A percentile compares a stretch with the other conserved stretches of the same genome.
Evolutionary conservation across 2,329 filamentous ascomycete species (phyloP).

Genomic region (Nothophoma quercina): DNA sequence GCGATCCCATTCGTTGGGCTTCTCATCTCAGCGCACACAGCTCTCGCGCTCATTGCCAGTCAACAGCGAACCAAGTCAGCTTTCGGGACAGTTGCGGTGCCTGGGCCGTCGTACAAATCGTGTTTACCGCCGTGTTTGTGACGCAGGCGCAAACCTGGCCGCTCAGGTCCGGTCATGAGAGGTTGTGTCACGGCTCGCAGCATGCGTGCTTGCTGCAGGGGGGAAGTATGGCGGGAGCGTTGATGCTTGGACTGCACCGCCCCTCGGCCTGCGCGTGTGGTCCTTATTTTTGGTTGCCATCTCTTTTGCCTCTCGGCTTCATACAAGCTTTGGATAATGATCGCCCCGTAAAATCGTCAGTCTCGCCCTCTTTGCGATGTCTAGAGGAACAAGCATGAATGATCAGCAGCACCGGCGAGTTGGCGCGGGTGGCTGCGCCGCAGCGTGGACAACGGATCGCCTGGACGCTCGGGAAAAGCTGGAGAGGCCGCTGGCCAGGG

Average conservation of each 20-base stretch:
- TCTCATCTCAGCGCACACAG: conserved; percentile 25
- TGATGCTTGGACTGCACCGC: conserved; percentile 18
- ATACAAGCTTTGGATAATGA: conserved; percentile 15
- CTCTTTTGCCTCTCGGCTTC: conserved; percentile 14
- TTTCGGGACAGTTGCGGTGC: conserved; percentile 7
- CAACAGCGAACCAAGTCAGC: conserved; percentile 27
- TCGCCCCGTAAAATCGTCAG: neutral
- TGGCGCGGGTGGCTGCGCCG: conserved; percentile 26
- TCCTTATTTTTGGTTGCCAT: conserved; percentile 29
- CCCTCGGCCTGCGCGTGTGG: conserved; percentile 25
- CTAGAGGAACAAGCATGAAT: conserved; percentile 13
- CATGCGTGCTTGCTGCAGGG: conserved; percentile 16
- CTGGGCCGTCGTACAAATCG: conserved; percentile 15
- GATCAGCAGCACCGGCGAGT: conserved; percentile 22
- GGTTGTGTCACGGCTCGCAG: conserved; percentile 16
- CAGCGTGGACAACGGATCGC: conserved; percentile 21
- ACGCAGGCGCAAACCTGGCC: conserved; percentile 22
- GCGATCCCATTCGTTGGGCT: conserved; percentile 24
- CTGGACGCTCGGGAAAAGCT: conserved; percentile 7
- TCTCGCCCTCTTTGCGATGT: conserved; percentile 2
- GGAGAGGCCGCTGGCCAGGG: conserved; percentile 9
- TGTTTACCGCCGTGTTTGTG: conserved; percentile 30
- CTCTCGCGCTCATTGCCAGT: conserved; percentile 17
- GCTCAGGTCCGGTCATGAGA: conserved; percentile 7
- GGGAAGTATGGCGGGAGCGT: conserved; percentile 10